Conservation (phyloP, 345 rosid genomes). For the Hypericum androsaemum region DNA sequence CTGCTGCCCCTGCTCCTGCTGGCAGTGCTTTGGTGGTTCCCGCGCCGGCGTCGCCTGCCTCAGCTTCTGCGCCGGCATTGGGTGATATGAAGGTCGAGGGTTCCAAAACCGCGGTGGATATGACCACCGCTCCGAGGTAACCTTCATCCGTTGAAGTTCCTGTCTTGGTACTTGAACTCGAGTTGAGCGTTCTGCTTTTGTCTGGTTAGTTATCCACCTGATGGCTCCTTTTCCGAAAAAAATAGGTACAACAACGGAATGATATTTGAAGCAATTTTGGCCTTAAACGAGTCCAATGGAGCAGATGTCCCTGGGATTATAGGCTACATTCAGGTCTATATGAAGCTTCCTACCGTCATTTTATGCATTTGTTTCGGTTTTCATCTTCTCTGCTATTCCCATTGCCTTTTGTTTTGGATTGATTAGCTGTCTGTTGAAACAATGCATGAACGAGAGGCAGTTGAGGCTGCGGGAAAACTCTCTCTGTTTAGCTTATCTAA, state of each 20-base stretch:
- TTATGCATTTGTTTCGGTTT: slow-evolving; percentile 7
- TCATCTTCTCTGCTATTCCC: no score
- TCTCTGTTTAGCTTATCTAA: no score
- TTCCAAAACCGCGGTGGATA: slow-evolving; percentile 12
- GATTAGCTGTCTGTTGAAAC: no score
- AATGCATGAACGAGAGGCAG: no score
- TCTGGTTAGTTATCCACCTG: neutral
- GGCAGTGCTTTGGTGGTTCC: slow-evolving; percentile 10
- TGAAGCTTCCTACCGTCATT: slow-evolving; percentile 5
- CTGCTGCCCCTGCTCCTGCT: slow-evolving; percentile 16
- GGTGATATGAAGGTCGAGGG: slow-evolving; percentile 21
- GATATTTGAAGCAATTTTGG: slow-evolving; percentile 74
- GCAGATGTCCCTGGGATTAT: slow-evolving; percentile 51
- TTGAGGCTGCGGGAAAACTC: no score
- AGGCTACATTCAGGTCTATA: slow-evolving; percentile 51
- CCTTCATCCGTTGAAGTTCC: neutral
- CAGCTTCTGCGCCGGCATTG: neutral
- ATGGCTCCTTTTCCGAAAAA: neutral
- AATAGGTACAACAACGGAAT: slow-evolving; percentile 26
- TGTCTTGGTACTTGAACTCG: neutral
- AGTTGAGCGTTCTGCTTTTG: neutral
- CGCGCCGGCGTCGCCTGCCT: neutral
- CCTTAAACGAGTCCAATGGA: slow-evolving; percentile 52
- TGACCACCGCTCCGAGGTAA: slow-evolving; percentile 37
- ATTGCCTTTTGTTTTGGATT: neutral